Conservation (phyloP, 2,329 filamentous ascomycete genomes). For the Penicillium sp. region DNA sequence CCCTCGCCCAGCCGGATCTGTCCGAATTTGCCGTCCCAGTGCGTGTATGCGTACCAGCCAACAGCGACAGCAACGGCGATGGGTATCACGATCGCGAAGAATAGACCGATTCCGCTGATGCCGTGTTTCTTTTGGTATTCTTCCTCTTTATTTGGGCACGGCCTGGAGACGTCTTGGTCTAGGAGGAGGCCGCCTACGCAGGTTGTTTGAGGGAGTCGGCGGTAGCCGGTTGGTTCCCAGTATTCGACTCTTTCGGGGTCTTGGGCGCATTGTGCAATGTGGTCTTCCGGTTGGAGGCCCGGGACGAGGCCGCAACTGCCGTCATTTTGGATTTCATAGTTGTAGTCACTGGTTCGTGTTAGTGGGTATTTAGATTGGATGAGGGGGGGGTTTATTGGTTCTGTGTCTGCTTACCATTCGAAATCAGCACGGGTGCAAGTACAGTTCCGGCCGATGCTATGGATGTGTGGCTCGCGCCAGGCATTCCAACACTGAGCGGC, state of each 20-base stretch:
- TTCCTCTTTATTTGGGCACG: slow-evolving; percentile 77
- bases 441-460: slow-evolving; percentile 72
- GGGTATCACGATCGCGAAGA: slow-evolving; percentile 80
- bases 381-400: too few species aligned
- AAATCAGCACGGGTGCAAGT: slow-evolving; percentile 80
- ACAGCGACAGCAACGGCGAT: slow-evolving; percentile 66
- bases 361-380: slow-evolving; percentile 1
- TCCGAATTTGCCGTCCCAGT: slow-evolving; percentile 88
- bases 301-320: slow-evolving; percentile 74
- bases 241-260: slow-evolving; percentile 73
- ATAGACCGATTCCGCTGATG: slow-evolving; percentile 70
- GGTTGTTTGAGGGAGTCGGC: slow-evolving; percentile 83
- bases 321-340: slow-evolving; percentile 77
- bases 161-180: slow-evolving; percentile 63
- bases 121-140: slow-evolving; percentile 74
- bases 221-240: slow-evolving; percentile 82
- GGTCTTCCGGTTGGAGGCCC: slow-evolving; percentile 65
- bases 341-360: slow-evolving; percentile 69
- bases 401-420: slow-evolving; percentile 69
- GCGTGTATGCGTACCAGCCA: slow-evolving; percentile 81
- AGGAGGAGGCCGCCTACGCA: slow-evolving; percentile 73
- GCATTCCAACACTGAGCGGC: slow-evolving; percentile 79
- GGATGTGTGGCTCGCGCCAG: slow-evolving; percentile 66
- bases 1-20: slow-evolving; percentile 82
- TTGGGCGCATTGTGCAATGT: slow-evolving; percentile 55